phyloP scores from a whole-genome alignment of 192 early-diverging fungal genomes.

The Mortierella hygrophila region DNA sequence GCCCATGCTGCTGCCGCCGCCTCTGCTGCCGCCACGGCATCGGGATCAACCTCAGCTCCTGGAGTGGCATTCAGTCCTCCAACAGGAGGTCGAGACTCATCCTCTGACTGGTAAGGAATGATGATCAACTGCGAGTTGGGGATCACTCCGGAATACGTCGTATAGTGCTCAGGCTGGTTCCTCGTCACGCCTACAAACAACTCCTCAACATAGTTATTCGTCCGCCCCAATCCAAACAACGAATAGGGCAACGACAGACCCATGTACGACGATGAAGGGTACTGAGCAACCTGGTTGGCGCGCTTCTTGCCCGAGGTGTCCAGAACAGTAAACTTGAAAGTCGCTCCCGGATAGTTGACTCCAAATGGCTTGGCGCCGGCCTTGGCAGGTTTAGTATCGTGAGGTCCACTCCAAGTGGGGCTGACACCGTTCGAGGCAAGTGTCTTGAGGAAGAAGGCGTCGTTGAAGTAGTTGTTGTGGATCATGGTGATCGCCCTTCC shows the following conservation, averaged over 20 bases:
- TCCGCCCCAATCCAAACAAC: constrained; percentile 90
- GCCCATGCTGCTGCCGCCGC: background rate
- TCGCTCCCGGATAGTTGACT: constrained; percentile 85
- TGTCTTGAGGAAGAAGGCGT: constrained; percentile 95
- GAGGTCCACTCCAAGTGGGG: constrained; percentile 62
- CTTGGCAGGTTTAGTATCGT: constrained; percentile 30
- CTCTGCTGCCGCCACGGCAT: background rate
- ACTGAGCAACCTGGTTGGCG: constrained; percentile 83
- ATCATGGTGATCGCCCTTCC: constrained; percentile 69
- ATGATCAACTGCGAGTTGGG: constrained; percentile 94
- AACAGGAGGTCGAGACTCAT: constrained; percentile 59
- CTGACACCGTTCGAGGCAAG: constrained; percentile 80
- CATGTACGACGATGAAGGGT: constrained; percentile 84
- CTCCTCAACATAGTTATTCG: constrained; percentile 97
- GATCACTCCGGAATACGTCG: constrained; percentile 86
- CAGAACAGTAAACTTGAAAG: constrained; percentile 90
- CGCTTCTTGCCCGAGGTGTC: constrained; percentile 84
- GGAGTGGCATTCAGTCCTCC: background rate
- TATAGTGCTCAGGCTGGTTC: constrained; percentile 70
- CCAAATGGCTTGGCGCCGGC: constrained; percentile 74
- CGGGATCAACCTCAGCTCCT: background rate
- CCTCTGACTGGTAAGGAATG: constrained; percentile 77
- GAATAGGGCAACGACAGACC: constrained; percentile 84
- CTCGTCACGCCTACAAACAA: constrained; percentile 86
- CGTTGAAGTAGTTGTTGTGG: constrained; percentile 92